phyloP scores from a whole-genome alignment of 2,329 filamentous ascomycete genomes.

The Diatrype stigma region DNA sequence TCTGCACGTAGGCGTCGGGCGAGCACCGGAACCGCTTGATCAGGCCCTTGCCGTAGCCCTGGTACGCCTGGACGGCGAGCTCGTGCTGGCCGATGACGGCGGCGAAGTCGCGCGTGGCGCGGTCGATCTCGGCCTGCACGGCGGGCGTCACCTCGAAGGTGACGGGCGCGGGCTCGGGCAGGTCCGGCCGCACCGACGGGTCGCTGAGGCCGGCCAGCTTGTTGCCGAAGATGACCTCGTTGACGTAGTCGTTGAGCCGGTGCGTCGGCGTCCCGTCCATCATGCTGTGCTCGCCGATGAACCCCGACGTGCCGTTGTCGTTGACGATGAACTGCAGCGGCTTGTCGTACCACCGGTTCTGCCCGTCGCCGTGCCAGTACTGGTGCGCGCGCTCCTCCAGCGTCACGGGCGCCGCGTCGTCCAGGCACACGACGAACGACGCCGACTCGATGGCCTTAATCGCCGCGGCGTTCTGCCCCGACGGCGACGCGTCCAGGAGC shows the following conservation, averaged over 20 bases:
- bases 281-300: slow-evolving; percentile 99
- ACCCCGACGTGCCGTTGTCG: slow-evolving; percentile 95
- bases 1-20: slow-evolving; percentile 95
- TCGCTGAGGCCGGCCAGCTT: slow-evolving; percentile 80
- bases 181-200: slow-evolving; percentile 70
- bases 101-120: slow-evolving; percentile 73
- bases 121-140: slow-evolving; percentile 72
- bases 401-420: slow-evolving; percentile 86
- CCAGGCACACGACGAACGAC: slow-evolving; percentile 88
- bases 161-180: slow-evolving; percentile 75
- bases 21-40: slow-evolving; percentile 99
- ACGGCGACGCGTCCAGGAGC: slow-evolving; percentile 71
- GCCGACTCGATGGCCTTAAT: slow-evolving; percentile 81
- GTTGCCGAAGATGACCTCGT: slow-evolving; percentile 87
- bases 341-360: slow-evolving; percentile 98
- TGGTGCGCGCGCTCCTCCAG: slow-evolving; percentile 91
- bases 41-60: slow-evolving; percentile 94
- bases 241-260: slow-evolving; percentile 91
- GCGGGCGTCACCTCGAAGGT: slow-evolving; percentile 74
- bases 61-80: slow-evolving; percentile 89
- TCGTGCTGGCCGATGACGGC: slow-evolving; percentile 83
- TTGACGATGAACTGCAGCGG: slow-evolving; percentile 97
- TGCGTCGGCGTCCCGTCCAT: slow-evolving; percentile 99
- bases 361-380: slow-evolving; percentile 97
- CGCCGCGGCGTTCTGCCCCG: slow-evolving; percentile 70